phyloP scores from a whole-genome alignment of 2,329 filamentous ascomycete species.

The Botrytis galanthina region DNA sequence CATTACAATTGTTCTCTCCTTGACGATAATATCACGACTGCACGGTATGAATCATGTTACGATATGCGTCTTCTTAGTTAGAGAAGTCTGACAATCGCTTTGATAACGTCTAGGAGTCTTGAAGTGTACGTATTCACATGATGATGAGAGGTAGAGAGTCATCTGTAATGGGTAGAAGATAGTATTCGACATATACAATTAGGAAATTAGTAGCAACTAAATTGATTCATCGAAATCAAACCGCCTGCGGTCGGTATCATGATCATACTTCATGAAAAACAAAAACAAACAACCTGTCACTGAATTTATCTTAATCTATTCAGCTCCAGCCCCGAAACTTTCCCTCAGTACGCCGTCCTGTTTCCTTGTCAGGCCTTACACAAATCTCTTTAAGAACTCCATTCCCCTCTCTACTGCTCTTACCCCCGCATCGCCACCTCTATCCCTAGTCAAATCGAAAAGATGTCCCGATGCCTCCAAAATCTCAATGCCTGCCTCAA shows the following conservation, averaged over 20 bases:
- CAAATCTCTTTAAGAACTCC: conserved; percentile 2
- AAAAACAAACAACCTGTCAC: neutral
- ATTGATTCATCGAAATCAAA: neutral
- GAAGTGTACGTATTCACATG: neutral
- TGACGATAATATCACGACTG: neutral
- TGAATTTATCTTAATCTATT: neutral
- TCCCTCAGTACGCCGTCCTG: neutral
- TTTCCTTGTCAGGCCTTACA: neutral
- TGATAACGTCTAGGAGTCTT: neutral
- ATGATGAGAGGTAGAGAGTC: neutral
- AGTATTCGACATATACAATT: neutral
- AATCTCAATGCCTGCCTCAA: conserved; percentile 16
- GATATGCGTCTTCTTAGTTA: neutral
- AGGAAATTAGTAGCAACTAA: neutral
- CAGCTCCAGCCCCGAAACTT: neutral
- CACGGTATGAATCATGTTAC: neutral
- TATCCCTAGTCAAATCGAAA: conserved; percentile 18
- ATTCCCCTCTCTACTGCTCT: conserved; percentile 5
- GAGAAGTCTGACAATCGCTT: neutral
- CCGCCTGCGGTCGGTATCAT: neutral
- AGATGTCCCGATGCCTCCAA: conserved; percentile 10
- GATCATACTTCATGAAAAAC: neutral
- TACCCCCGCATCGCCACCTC: neutral
- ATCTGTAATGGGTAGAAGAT: neutral
- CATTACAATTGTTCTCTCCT: neutral